Conservation (phyloP, 2,329 filamentous ascomycete species). For the Aquanectria penicillioides region DNA sequence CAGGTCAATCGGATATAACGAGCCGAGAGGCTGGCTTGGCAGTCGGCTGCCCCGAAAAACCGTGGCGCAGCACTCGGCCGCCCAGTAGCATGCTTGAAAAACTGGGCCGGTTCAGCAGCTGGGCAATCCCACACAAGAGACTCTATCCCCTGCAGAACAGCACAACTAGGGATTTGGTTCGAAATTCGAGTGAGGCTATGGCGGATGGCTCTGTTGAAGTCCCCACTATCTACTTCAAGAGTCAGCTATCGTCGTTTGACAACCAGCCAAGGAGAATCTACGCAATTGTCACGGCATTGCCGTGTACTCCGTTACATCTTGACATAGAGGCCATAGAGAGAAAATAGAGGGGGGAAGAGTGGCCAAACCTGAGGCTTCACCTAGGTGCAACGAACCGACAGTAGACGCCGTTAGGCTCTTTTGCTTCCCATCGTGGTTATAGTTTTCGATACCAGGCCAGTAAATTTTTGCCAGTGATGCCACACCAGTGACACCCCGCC, state of each 20-base stretch:
- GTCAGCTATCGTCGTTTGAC: conserved; percentile 26
- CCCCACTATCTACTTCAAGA: conserved; percentile 33
- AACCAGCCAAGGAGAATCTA: conserved; percentile 14
- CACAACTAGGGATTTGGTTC: conserved; percentile 25
- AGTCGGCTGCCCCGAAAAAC: conserved; percentile 41
- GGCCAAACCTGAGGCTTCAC: no score
- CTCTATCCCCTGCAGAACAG: conserved; percentile 31
- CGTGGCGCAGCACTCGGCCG: conserved; percentile 41
- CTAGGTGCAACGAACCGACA: neutral
- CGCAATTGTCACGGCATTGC: conserved; percentile 14
- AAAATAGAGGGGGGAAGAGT: no score
- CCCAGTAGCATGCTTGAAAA: conserved; percentile 40
- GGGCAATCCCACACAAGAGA: conserved; percentile 38
- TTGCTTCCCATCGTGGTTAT: conserved; percentile 1
- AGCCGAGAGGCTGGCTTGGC: conserved; percentile 46
- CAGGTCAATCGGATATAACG: conserved; percentile 41
- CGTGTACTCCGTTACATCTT: neutral
- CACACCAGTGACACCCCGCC: conserved; percentile 18
- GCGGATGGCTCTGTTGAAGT: conserved; percentile 29
- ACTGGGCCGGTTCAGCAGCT: conserved; percentile 38
- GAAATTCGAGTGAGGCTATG: conserved; percentile 34
- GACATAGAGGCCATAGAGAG: no score
- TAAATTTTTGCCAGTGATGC: conserved; percentile 15
- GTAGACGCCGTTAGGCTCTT: neutral
- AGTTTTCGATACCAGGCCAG: neutral